phyloP scores from a whole-genome alignment of 805 yeast species.

The Metschnikowia lochheadii region DNA sequence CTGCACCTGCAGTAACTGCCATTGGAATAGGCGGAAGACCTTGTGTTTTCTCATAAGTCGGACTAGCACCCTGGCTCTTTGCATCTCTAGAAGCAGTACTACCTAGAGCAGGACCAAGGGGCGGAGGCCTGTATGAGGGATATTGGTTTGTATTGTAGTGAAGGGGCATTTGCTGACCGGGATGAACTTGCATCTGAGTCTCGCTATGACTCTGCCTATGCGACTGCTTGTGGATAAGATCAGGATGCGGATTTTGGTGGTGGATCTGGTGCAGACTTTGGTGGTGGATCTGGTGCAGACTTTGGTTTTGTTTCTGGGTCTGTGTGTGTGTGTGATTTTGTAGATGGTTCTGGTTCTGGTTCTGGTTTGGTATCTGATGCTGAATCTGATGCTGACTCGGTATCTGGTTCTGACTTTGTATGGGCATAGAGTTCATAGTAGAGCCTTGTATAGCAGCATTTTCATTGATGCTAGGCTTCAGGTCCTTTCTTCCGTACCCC shows the following conservation, averaged over 20 bases:
- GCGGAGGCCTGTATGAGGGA: background rate
- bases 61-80: background rate
- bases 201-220: background rate
- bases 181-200: background rate
- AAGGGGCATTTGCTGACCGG: background rate
- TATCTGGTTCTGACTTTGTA: background rate
- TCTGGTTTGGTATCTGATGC: background rate
- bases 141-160: background rate
- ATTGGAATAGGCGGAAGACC: background rate
- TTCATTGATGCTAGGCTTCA: background rate
- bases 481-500: background rate
- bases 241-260: background rate
- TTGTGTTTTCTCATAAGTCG: background rate
- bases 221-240: background rate
- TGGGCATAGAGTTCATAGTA: background rate
- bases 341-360: background rate
- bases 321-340: background rate
- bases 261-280: background rate
- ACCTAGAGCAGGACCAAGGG: conserved; percentile 1
- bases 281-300: background rate
- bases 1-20: background rate
- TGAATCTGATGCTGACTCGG: background rate
- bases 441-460: background rate
- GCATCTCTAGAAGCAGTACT: background rate
- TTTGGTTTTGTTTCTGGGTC: background rate